Conservation (phyloP, 2,329 filamentous ascomycete species). For the Epichloe scottii region DNA sequence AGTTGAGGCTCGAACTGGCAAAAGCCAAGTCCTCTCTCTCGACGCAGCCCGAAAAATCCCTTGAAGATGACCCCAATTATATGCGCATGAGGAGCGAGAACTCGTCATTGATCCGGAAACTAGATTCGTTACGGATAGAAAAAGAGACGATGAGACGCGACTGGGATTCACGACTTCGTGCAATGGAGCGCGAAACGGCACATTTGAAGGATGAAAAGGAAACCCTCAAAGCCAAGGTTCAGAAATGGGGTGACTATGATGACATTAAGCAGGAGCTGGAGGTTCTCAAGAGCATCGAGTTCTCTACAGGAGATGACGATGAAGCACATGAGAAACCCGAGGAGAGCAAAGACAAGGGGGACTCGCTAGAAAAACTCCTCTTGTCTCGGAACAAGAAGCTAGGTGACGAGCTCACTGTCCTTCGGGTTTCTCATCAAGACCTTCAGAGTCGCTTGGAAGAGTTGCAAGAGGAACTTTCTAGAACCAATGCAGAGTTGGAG, state of each 20-base stretch:
- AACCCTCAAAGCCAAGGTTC: constrained; percentile 63
- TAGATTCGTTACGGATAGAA: constrained; percentile 74
- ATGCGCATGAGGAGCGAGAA: constrained; percentile 87
- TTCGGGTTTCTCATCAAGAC: constrained; percentile 89
- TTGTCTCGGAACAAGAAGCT: constrained; percentile 94
- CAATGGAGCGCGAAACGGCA: constrained; percentile 66
- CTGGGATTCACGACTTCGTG: constrained; percentile 61
- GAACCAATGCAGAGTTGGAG: constrained; percentile 75
- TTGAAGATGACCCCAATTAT: constrained; percentile 84
- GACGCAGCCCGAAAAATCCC: constrained; percentile 43
- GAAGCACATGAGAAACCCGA: constrained; percentile 36
- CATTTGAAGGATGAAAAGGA: constrained; percentile 73
- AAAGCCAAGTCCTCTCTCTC: constrained; percentile 64
- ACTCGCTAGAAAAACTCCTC: constrained; percentile 81
- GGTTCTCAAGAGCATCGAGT: constrained; percentile 95
- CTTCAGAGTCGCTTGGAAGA: constrained; percentile 67
- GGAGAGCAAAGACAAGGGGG: constrained; percentile 38
- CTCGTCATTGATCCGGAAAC: constrained; percentile 75
- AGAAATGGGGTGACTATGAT: constrained; percentile 88
- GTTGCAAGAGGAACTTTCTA: constrained; percentile 72
- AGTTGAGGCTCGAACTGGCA: constrained; percentile 78
- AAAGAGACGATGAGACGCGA: constrained; percentile 69
- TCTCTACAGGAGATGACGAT: constrained; percentile 80
- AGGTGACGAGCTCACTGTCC: constrained; percentile 79
- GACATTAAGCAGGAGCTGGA: constrained; percentile 93